Conservation (phyloP, 176 grass and related monocot genomes). For the Oryza nivara region DNA sequence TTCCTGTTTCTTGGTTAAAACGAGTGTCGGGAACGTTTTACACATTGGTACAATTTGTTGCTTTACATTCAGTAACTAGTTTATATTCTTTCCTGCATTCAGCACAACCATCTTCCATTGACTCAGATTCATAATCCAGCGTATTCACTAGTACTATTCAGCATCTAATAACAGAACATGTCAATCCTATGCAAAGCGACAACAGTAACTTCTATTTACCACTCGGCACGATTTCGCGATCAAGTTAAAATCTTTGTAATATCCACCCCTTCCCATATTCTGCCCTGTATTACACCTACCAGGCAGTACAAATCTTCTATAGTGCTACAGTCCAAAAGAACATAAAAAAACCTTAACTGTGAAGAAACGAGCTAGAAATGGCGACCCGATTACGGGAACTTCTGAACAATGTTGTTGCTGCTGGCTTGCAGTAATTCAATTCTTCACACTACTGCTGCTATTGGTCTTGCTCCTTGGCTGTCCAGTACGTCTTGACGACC, state of each 20-base stretch:
- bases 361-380: constrained; percentile 34
- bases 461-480: constrained; percentile 42
- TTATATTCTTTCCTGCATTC: too few species aligned
- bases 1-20: background rate
- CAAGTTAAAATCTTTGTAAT: constrained; percentile 25
- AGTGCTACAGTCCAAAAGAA: background rate
- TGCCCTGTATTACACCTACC: constrained; percentile 18
- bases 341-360: background rate
- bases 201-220: constrained; percentile 46
- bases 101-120: background rate
- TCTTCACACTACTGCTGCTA: constrained; percentile 47
- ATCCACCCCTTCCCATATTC: constrained; percentile 18
- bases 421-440: constrained; percentile 23
- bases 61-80: too few species aligned
- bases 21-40: background rate
- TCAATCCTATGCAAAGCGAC: background rate
- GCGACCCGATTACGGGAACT: background rate
- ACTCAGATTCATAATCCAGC: background rate
- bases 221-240: constrained; percentile 27
- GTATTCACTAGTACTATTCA: background rate
- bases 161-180: background rate
- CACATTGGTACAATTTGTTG: background rate
- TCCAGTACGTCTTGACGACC: constrained; percentile 73
- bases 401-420: constrained; percentile 24
- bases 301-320: constrained; percentile 20